Evolutionary conservation across 352 stramenopile species (phyloP), one percentile per base, ranked within the genome.

Genomic region (Aphanomyces invadans): DNA sequence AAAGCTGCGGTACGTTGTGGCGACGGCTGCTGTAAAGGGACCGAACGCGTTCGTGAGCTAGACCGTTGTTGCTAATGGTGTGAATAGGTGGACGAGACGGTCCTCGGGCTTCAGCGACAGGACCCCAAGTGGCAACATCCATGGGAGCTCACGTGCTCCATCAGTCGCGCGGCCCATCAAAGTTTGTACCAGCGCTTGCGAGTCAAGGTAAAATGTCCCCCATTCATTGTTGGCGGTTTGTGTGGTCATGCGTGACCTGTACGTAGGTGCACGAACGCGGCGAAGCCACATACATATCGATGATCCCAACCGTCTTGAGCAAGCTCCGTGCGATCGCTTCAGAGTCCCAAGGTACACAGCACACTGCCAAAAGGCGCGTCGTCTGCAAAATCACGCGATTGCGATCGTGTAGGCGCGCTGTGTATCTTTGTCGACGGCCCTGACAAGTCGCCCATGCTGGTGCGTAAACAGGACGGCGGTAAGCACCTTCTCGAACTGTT

Each of bases 381-480:
- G 51, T 38, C 21, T 45, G 15, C 21, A 36, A 29, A 36, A 59
- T 45, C 10, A 39, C 53, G 1, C 42, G 3, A 25, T 25, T 21
- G 19, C 26, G 9, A 25, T 46, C 17, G 17, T 26, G n/a, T 29
- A 64, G 85, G 82, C 17, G 85, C 85, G 23, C 62, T 90, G 4
- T 87, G 82, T 1, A 76, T 90, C 29, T 93, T 93, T 56, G 71
- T 91, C 9, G 79, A 90, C 36, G 82, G 82, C 0, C 74, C 66
- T 0, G 74, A 89, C 53, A 90, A 90, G 29, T 76, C 83, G 15
- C 83, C 86, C 0, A 90, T 94, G 80, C 65, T 94, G n/a, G 76
- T 94, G 36, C 80, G 82, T 42, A 94, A 92, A 70, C 70, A 84
- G 32, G 86, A 94, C 62, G 83, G 86, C 15, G 83, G 60, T 68